These are phyloP conservation scores for Pinus taeda DNA, from an alignment of 75 land plant genomes.

Conservation along the genomic window DNA sequence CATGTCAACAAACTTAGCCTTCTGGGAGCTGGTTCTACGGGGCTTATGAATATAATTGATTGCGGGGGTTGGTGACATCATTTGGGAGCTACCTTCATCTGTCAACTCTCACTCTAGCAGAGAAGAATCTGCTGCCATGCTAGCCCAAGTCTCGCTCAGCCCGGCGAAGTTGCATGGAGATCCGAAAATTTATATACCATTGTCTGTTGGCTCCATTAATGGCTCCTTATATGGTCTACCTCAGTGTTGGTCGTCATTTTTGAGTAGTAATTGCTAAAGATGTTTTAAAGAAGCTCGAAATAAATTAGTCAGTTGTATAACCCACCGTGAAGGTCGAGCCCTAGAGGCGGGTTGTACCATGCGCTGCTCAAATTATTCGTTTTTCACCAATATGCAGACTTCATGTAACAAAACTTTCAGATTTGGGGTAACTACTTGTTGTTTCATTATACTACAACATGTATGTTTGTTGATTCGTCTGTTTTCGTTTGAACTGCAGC, in stretches of 20 bases:
- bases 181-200: too few relatives aligned
- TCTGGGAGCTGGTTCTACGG: too few relatives aligned
- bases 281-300: constrained; percentile 12
- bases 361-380: constrained; percentile 21
- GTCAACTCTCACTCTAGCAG: too few relatives aligned
- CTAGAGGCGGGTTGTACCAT: constrained; percentile 36
- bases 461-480: neutral
- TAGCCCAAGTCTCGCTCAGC: too few relatives aligned
- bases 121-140: too few relatives aligned
- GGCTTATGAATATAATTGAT: too few relatives aligned
- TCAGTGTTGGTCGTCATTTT: constrained; percentile 27
- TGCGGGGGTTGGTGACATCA: too few relatives aligned
- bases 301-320: constrained; percentile 14
- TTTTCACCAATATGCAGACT: constrained; percentile 6
- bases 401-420: neutral
- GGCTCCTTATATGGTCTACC: constrained; percentile 21
- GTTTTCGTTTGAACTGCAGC: neutral
- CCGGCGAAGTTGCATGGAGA: too few relatives aligned
- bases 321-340: constrained; percentile 20
- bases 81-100: too few relatives aligned
- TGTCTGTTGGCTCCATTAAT: constrained; percentile 10
- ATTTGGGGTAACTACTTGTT: neutral
- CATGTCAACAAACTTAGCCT: too few relatives aligned
- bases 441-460: neutral
- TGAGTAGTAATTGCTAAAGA: constrained; percentile 6